Base-by-base conservation (phyloP, 129 eudicot species). In the Centella asiatica region DNA sequence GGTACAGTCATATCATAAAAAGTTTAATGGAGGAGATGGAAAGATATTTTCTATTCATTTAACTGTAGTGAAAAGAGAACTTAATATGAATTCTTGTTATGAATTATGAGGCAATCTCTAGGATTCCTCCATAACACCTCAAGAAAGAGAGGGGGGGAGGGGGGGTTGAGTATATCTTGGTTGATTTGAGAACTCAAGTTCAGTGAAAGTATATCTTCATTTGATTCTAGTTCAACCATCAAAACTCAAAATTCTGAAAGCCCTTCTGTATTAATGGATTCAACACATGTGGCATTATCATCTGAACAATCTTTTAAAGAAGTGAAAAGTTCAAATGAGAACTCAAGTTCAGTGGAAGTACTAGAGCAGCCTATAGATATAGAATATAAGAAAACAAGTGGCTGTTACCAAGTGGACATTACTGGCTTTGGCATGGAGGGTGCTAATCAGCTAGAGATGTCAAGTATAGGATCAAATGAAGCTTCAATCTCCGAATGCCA, bases 391-490 rank as follows among this genome's bases (percentile, higher is more conserved):
- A 26, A 4, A 28, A 23, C 67, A 39, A 57, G 57, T 64, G 46
- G 64, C 25, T 40, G 39, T 39, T 42, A 53, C 67, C 22, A 68
- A 44, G 71, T 60, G 64, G 66, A 44, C 28, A 34, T 58, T 62
- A 34, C 57, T 40, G 47, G 63, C 62, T 69, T 66, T 73, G 54
- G 62, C 37, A 48, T 60, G 60, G 74, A 67, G 66, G 28, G 17
- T 34, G 56, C 55, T 50, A 51, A 19, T 27, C 37, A 65, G 36
- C 60, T 32, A 20, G 74, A 65, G 58, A 67, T 52, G 69, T 65
- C 74, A 42, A 54, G 54, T 36, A 15, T 66, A 45, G 77, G 20
- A 52, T 25, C 65, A 15, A 34, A 34, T 14, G 67, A 60, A 9
- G 19, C 31, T 5, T 37, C 65, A 0, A 8, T 60, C 33, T 25